Evolutionary conservation across 1,284 basidiomycete species (phyloP).

Genomic region (Wallemia ichthyophaga): DNA sequence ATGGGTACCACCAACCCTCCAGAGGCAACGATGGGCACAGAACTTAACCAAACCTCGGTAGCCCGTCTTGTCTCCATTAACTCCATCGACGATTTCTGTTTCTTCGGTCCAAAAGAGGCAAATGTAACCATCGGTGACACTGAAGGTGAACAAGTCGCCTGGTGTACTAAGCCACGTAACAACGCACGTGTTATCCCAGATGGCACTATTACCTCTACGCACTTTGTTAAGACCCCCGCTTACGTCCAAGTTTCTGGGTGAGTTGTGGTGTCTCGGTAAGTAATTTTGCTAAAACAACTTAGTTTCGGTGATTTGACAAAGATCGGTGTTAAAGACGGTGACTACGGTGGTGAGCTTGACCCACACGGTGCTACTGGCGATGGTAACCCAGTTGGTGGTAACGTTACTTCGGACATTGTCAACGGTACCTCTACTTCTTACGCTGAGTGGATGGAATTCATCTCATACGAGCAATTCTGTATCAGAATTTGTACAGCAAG

Average conservation of each 20-base stretch:
- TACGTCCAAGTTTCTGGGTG: constrained; percentile 10
- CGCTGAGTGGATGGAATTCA: constrained; percentile 21
- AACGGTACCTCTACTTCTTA: constrained; percentile 21
- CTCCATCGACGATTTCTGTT: constrained; percentile 24
- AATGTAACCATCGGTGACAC: constrained; percentile 27
- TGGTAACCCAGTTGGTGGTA: constrained; percentile 24
- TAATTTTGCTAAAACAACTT: no score
- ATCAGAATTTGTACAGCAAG: constrained; percentile 18
- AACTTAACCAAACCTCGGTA: neutral
- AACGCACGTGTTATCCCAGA: constrained; percentile 37
- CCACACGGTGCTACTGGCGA: constrained; percentile 19
- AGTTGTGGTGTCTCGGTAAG: no score
- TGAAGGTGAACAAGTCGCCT: constrained; percentile 36
- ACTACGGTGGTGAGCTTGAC: constrained; percentile 21
- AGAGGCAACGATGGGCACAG: neutral
- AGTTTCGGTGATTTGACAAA: constrained; percentile 31
- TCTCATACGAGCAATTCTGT: constrained; percentile 18
- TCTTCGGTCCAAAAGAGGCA: constrained; percentile 23
- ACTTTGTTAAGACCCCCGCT: constrained; percentile 27
- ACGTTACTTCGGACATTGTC: constrained; percentile 22
- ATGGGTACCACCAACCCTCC: neutral
- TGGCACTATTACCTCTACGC: constrained; percentile 38
- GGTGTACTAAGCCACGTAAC: constrained; percentile 26
- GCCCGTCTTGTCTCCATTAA: constrained; percentile 1
- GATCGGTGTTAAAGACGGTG: constrained; percentile 17